A percentile compares a stretch with the other conserved stretches of the same genome.
Evolutionary conservation across 2,329 filamentous ascomycete genomes (phyloP).

Genomic region (Leptographium flavum): DNA sequence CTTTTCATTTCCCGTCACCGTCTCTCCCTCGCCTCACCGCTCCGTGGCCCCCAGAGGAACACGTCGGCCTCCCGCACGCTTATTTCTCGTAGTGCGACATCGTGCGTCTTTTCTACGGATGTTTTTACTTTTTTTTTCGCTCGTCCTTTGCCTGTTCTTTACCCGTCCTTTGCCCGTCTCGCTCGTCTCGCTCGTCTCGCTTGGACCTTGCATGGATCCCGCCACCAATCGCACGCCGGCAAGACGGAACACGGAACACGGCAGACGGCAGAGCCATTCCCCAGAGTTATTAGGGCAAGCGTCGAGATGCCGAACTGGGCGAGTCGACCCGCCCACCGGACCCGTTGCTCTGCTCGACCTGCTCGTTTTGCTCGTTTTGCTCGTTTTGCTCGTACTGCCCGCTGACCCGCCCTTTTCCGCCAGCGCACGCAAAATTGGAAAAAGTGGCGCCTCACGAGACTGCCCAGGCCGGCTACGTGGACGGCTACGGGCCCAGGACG

Average conservation of each 20-base stretch:
- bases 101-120: too few species aligned
- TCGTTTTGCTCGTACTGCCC: too few species aligned
- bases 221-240: background rate
- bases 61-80: background rate
- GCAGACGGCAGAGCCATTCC: background rate
- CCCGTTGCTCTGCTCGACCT: too few species aligned
- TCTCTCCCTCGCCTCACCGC: background rate
- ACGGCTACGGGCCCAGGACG: background rate
- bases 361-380: too few species aligned
- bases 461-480: background rate
- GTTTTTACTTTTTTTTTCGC: too few species aligned
- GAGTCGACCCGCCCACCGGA: too few species aligned
- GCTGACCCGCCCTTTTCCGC: background rate
- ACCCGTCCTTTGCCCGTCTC: too few species aligned
- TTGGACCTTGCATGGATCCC: too few species aligned
- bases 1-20: background rate
- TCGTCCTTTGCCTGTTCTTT: too few species aligned
- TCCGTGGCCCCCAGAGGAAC: background rate
- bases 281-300: background rate
- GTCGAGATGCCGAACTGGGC: too few species aligned
- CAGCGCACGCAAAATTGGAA: background rate
- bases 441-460: background rate
- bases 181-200: too few species aligned
- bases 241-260: background rate
- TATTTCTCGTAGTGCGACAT: too few species aligned